Evolutionary conservation across 176 grass and related monocot genomes (phyloP).

Genomic region (Eleusine indica): DNA sequence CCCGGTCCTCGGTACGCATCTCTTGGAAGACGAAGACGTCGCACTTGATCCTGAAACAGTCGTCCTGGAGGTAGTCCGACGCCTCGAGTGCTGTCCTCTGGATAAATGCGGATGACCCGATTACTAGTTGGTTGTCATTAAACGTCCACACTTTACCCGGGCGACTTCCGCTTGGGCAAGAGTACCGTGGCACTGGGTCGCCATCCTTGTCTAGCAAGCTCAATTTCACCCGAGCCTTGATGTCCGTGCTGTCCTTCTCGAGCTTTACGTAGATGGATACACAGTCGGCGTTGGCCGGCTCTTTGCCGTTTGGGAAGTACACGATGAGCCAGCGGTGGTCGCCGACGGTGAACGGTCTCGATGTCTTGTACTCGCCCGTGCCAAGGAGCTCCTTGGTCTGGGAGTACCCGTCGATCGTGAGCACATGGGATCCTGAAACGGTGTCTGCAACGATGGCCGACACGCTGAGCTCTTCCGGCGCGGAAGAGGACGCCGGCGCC

Average conservation of each 20-base stretch:
- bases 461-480: not conserved
- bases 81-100: not conserved
- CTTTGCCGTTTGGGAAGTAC: not conserved
- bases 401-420: conserved; percentile 36
- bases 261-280: not conserved
- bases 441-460: not conserved
- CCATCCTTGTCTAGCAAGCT: no score
- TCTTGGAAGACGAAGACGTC: not conserved
- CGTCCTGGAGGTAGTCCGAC: not conserved
- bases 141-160: no score
- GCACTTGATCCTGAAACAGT: not conserved
- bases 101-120: no score
- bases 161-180: no score
- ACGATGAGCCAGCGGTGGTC: conserved; percentile 13
- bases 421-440: not conserved
- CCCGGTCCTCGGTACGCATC: not conserved
- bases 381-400: not conserved
- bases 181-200: no score
- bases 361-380: not conserved
- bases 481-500: no score
- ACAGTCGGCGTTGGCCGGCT: not conserved
- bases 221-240: no score
- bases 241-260: not conserved
- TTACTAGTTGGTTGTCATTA: no score
- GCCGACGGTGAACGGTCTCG: conserved; percentile 8